A percentile compares a stretch with the other conserved stretches of the same genome.
Conservation (phyloP, 108 stramenopile species). For the Skeletonema potamos region DNA sequence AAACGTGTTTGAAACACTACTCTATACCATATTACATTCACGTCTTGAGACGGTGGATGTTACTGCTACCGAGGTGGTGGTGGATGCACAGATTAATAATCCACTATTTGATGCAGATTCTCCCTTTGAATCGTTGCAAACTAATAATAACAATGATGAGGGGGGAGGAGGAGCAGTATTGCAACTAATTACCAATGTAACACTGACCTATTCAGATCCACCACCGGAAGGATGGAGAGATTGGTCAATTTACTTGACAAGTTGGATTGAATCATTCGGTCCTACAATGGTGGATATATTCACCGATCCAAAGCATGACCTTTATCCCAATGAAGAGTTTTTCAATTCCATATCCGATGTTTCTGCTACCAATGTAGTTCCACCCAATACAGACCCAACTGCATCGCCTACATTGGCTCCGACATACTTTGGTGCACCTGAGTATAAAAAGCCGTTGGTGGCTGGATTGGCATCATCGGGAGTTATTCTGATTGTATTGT, state of each 20-base stretch:
- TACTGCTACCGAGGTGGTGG: conserved; percentile 6
- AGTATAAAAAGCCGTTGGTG: conserved; percentile 4
- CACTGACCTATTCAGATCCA: conserved; percentile 23
- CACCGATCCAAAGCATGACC: conserved; percentile 28
- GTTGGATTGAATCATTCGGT: conserved; percentile 44
- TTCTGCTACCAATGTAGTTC: conserved; percentile 16
- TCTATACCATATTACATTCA: conserved; percentile 12
- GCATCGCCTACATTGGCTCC: conserved; percentile 18
- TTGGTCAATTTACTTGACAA: conserved; percentile 32
- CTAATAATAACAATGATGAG: background rate
- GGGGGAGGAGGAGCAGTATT: conserved; percentile 8
- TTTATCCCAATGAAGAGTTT: conserved; percentile 29
- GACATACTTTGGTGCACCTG: conserved; percentile 25
- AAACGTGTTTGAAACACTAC: conserved; percentile 19
- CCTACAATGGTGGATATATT: conserved; percentile 32
- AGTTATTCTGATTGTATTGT: background rate
- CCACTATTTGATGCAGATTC: conserved; percentile 10
- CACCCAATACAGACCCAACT: conserved; percentile 11
- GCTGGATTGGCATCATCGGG: conserved; percentile 7
- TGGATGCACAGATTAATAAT: conserved; percentile 12
- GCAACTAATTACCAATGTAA: conserved; percentile 30
- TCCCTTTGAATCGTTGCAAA: conserved; percentile 19
- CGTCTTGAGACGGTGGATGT: conserved; percentile 22
- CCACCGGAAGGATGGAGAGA: conserved; percentile 34
- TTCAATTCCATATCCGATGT: conserved; percentile 33